A percentile compares a stretch with the other conserved stretches of the same genome.
Evolutionary conservation across 108 stramenopile species (phyloP).

Genomic region (Conticribra weissflogii): DNA sequence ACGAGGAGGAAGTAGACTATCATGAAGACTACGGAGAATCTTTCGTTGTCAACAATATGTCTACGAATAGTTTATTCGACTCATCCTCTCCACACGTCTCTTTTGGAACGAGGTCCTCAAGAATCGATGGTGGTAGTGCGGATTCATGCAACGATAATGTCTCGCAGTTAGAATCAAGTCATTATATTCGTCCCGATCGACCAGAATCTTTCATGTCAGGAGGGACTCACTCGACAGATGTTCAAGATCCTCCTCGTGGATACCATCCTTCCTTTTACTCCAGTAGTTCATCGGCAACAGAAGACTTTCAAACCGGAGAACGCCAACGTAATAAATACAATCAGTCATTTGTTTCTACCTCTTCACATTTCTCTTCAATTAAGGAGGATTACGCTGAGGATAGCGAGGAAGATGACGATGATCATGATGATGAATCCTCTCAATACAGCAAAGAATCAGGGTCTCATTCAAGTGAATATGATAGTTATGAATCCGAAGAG

Average conservation of each 20-base stretch:
- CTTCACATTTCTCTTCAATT: conserved; percentile 13
- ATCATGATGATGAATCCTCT: background rate
- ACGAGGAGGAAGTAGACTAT: too few relatives aligned
- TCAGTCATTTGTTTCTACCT: background rate
- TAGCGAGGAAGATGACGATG: background rate
- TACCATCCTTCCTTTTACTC: background rate
- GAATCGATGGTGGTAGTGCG: conserved; percentile 1
- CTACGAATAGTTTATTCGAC: conserved; percentile 4
- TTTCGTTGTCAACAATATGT: conserved; percentile 5
- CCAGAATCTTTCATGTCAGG: background rate
- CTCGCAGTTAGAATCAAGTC: background rate
- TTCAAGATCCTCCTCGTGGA: background rate
- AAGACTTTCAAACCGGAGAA: background rate
- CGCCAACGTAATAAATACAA: background rate
- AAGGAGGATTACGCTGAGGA: background rate
- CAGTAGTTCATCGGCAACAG: conserved; percentile 2
- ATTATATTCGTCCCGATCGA: background rate
- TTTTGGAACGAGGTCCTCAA: background rate
- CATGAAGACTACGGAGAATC: background rate
- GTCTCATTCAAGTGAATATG: background rate
- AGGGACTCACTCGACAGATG: background rate
- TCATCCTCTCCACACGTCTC: background rate
- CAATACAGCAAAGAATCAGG: background rate
- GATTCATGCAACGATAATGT: background rate
- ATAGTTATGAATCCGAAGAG: background rate